Base-by-base conservation (phyloP, 2,329 filamentous ascomycete genomes). In the Tolypocladium nubicola region DNA sequence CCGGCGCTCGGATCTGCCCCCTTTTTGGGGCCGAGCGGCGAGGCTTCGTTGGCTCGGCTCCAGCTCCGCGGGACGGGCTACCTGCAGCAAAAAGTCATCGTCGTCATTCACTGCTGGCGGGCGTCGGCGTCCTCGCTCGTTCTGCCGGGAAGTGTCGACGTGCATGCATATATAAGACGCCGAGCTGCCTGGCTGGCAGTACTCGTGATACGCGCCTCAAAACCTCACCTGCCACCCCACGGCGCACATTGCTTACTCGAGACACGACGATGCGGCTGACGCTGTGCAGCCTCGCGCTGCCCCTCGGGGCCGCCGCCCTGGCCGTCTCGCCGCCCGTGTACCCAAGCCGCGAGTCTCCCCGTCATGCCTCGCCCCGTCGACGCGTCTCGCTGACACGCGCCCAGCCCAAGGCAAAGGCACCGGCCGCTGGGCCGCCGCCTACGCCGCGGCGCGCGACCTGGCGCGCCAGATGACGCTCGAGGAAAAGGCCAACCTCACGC, bases 401-500 rank as follows among this genome's bases (percentile, higher is more conserved):
- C 2, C 57, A 74, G 72, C 71, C 2, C 39, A 60, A 7, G 68
- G 68, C 4, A 67, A 67, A 53, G 71, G 70, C 7, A 55, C 60
- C 3, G 75, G 72, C 1, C 58, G 57, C 35, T 88, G 85, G 85
- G 73, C 74, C 9, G 72, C 74, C 33, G 83, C 84, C 47, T 87
- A 86, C 64, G 70, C 70, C 49, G 82, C 79, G 60, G 85, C 85
- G 1, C 73, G 77, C 39, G 66, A 71, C 1, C 69, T 88, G 2
- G 84, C 87, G 11, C 71, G 72, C 35, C 77, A 81, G 55, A 81
- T 88, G 79, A 88, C 84, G 0, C 68, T 88, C 1, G 84, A 85
- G 14, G 85, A 88, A 65, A 87, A 85, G 65, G 82, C 72, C 39
- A 79, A 79, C 59, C 67, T 78, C 7, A 79, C 76, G 1, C 68